phyloP scores from a whole-genome alignment of 768 basidiomycete species.

The Termitomyces sp. region DNA sequence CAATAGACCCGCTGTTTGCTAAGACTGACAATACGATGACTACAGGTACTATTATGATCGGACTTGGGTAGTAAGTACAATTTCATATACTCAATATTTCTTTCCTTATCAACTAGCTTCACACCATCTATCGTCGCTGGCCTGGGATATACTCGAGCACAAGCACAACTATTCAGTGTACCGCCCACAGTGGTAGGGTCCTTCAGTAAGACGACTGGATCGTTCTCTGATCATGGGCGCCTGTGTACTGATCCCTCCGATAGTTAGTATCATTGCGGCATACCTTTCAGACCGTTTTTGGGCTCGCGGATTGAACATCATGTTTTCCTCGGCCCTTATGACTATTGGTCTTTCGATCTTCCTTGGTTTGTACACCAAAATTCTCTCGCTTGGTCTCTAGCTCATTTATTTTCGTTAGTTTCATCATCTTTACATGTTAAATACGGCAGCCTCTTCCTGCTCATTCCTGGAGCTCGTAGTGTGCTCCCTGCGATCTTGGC shows the following conservation, averaged over 20 bases:
- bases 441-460: too few species aligned
- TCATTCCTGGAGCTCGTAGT: too few species aligned
- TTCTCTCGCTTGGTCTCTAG: not conserved
- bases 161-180: not conserved
- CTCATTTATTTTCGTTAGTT: not conserved
- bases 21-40: not conserved
- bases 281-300: not conserved
- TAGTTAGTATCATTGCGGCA: not conserved
- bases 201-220: not conserved
- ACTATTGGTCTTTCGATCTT: not conserved
- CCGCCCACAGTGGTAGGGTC: not conserved
- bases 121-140: not conserved
- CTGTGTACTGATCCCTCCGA: not conserved
- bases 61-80: not conserved
- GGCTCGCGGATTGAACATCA: not conserved
- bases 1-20: not conserved
- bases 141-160: not conserved
- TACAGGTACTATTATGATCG: not conserved
- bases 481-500: too few species aligned
- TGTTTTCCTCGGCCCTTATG: not conserved
- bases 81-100: not conserved
- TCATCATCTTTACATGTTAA: not conserved
- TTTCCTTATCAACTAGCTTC: not conserved
- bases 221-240: too few species aligned
- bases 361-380: not conserved